Evolutionary conservation across 1,284 basidiomycete species (phyloP).

Genomic region (Polyporus tsugae): DNA sequence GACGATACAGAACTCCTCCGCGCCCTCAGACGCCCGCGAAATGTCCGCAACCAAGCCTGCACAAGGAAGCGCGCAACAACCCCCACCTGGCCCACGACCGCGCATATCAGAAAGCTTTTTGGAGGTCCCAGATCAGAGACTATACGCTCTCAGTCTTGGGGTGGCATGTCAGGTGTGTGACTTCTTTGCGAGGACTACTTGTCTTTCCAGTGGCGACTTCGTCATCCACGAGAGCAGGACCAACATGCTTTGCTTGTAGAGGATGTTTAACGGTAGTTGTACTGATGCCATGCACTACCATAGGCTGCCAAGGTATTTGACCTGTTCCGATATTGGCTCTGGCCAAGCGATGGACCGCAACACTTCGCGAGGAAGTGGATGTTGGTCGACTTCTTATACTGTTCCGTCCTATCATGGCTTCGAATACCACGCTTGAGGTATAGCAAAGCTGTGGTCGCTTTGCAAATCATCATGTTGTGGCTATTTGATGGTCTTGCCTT

Average conservation of each 20-base stretch:
- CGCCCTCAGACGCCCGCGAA: conserved; percentile 6
- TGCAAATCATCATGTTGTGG: conserved; percentile 67
- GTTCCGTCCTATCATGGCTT: conserved; percentile 66
- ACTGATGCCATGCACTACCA: conserved; percentile 2
- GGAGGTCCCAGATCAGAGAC: conserved; percentile 55
- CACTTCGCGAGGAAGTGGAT: conserved; percentile 74
- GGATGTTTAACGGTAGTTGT: too few species aligned
- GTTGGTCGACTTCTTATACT: conserved; percentile 69
- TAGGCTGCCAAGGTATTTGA: conserved; percentile 76
- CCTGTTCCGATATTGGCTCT: conserved; percentile 59
- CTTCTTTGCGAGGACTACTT: not conserved
- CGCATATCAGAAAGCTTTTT: conserved; percentile 46
- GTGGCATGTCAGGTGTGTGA: conserved; percentile 52
- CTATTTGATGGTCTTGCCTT: conserved; percentile 76
- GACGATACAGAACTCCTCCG: not conserved
- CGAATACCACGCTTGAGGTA: conserved; percentile 84
- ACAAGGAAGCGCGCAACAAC: conserved; percentile 18
- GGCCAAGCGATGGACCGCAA: conserved; percentile 41
- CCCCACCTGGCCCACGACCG: conserved; percentile 26
- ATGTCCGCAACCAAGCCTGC: conserved; percentile 31
- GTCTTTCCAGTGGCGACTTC: not conserved
- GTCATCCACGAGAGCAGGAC: not conserved
- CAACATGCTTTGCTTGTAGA: not conserved
- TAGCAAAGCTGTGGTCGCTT: conserved; percentile 62
- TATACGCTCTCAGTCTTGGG: conserved; percentile 55